Conservation (phyloP, 2,329 filamentous ascomycete species). For the Zymoseptoria tritici region DNA sequence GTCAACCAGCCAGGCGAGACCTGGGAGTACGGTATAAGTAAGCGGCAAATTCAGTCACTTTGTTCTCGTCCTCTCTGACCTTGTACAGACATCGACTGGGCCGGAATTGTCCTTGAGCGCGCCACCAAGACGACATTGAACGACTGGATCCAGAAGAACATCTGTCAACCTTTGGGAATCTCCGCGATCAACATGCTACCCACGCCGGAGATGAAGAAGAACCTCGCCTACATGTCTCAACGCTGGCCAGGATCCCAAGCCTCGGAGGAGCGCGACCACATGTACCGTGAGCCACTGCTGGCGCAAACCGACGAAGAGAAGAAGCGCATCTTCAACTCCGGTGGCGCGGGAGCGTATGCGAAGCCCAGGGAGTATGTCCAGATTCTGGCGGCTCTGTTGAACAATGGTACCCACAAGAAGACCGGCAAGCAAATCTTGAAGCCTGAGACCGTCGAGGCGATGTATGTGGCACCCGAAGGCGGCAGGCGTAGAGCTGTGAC, state of each 20-base stretch:
- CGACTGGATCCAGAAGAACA: conserved; percentile 41
- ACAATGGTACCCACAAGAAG: conserved; percentile 53
- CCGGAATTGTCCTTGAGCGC: conserved; percentile 42
- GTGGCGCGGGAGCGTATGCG: conserved; percentile 53
- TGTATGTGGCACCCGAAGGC: conserved; percentile 46
- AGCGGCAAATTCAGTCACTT: conserved; percentile 2
- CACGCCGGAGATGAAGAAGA: conserved; percentile 45
- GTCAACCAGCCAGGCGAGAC: conserved; percentile 56
- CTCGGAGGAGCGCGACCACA: conserved; percentile 41
- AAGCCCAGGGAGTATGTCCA: conserved; percentile 53
- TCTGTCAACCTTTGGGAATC: conserved; percentile 42
- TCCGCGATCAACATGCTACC: conserved; percentile 52
- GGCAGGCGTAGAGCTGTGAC: not conserved
- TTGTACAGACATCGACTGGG: conserved; percentile 42
- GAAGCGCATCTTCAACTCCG: conserved; percentile 47
- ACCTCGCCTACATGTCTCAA: conserved; percentile 52
- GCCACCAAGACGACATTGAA: conserved; percentile 37
- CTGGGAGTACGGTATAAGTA: conserved; percentile 49
- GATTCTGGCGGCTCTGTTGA: conserved; percentile 57
- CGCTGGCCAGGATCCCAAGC: conserved; percentile 34
- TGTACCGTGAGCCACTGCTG: conserved; percentile 42
- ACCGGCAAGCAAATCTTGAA: conserved; percentile 50
- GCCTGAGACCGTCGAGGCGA: conserved; percentile 50
- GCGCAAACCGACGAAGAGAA: conserved; percentile 39
- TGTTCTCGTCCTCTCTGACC: not conserved